phyloP scores from a whole-genome alignment of 305 asterid genomes.

The Stenogyne calaminthoides region DNA sequence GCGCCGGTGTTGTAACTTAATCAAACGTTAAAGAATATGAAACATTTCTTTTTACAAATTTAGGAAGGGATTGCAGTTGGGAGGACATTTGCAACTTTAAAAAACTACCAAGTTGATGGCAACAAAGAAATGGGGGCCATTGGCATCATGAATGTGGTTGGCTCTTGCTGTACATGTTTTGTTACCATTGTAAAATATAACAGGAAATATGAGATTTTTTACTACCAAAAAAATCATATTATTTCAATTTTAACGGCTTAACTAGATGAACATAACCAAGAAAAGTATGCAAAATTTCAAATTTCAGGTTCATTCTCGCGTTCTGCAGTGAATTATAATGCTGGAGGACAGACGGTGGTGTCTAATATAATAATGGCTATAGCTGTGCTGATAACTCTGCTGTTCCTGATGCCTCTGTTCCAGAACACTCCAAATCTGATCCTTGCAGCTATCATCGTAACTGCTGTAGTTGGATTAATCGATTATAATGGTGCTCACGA shows the following conservation, averaged over 20 bases:
- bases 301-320: slow-evolving; percentile 85
- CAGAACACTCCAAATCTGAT: slow-evolving; percentile 79
- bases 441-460: slow-evolving; percentile 82
- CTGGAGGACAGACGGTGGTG: slow-evolving; percentile 83
- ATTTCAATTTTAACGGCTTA: neutral
- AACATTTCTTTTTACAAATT: slow-evolving; percentile 1
- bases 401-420: slow-evolving; percentile 87
- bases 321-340: slow-evolving; percentile 87
- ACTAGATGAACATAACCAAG: neutral
- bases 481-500: slow-evolving; percentile 66
- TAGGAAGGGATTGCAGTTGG: slow-evolving; percentile 98
- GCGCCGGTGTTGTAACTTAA: neutral
- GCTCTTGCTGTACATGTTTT: slow-evolving; percentile 84
- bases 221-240: neutral
- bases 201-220: neutral
- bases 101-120: slow-evolving; percentile 89
- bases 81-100: slow-evolving; percentile 78
- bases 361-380: slow-evolving; percentile 82
- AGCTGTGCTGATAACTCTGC: slow-evolving; percentile 75
- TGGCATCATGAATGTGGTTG: slow-evolving; percentile 91
- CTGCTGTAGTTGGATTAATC: slow-evolving; percentile 86
- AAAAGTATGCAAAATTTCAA: neutral
- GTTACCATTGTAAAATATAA: slow-evolving; percentile 65
- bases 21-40: neutral
- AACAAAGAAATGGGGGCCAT: slow-evolving; percentile 97